A percentile compares a stretch with the other conserved stretches of the same genome.
phyloP scores from a whole-genome alignment of 495 filamentous ascomycete genomes.

The Acidomyces sp. region DNA sequence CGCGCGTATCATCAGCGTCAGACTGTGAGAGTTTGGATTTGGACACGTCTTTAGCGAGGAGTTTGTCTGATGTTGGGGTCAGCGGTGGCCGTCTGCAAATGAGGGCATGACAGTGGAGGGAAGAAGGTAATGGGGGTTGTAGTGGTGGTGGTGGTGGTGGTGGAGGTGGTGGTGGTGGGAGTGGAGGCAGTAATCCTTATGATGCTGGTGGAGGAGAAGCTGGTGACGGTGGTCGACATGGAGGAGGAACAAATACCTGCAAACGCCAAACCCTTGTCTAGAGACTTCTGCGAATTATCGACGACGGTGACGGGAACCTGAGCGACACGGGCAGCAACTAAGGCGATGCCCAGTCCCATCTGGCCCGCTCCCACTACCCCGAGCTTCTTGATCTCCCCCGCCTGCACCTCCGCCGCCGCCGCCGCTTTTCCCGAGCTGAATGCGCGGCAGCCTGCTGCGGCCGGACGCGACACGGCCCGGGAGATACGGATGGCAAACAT shows the following conservation, averaged over 20 bases:
- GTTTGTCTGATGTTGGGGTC: slow-evolving; percentile 67
- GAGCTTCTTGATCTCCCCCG: slow-evolving; percentile 70
- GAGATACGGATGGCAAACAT: slow-evolving; percentile 9
- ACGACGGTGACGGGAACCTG: slow-evolving; percentile 74
- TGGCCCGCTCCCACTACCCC: slow-evolving; percentile 89
- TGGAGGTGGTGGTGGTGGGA: too few species aligned
- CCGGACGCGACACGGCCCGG: slow-evolving; percentile 5
- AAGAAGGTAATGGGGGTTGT: neutral
- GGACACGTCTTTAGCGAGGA: slow-evolving; percentile 80
- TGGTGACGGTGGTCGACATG: too few species aligned
- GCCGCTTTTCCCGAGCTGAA: slow-evolving; percentile 37
- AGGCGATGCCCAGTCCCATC: slow-evolving; percentile 82
- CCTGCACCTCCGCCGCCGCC: slow-evolving; percentile 29
- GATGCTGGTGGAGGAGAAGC: too few species aligned
- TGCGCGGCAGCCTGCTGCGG: slow-evolving; percentile 26
- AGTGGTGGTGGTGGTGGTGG: too few species aligned
- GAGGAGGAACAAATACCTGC: too few species aligned
- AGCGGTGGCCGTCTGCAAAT: too few species aligned
- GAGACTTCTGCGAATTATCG: slow-evolving; percentile 70
- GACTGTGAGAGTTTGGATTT: slow-evolving; percentile 71
- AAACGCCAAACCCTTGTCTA: slow-evolving; percentile 85
- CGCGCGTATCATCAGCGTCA: slow-evolving; percentile 55
- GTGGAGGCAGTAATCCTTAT: too few species aligned
- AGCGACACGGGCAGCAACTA: slow-evolving; percentile 82
- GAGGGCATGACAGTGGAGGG: neutral